Base-by-base conservation (phyloP, 129 eudicot genomes). In the Solidago caesia region DNA sequence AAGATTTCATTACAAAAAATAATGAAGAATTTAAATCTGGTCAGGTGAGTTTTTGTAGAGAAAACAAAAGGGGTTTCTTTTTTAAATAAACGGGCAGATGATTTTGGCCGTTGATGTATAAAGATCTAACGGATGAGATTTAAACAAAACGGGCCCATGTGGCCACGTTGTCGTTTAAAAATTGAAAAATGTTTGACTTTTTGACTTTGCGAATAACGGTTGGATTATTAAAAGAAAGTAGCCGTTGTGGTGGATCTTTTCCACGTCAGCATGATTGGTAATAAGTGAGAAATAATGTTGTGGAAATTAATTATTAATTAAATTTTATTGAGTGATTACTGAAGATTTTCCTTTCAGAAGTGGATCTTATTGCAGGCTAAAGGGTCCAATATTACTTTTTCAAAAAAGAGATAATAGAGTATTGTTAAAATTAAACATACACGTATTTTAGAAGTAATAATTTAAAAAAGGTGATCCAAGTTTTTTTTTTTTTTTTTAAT, bases 51-150 rank as follows among this genome's bases (percentile, higher is more conserved):
- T 44, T 56, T 49, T 44, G 77, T 47, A 74, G 77, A 72, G 65
- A 29, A 15, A 59, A 49, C 44, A 61, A 71, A 71, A 80, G 64
- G 59, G 48, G 47, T n/a, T n/a, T 26, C 39, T 61, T 29, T 64
- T 69, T 33, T 51, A 47, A 52, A 39, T n/a, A 11, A 88, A 88
- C 94, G 90, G 94, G 76, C 90, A 68, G 83, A 39, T 72, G 48
- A 83, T 75, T 73, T 14, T 33, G 41, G 15, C 81, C 88, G 86
- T 88, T 44, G 42, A 73, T 44, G 3, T 11, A 27, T 14, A 29
- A 1, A 7, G 66, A 88, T 75, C 83, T 5, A 44, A 85, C 67
- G 89, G 85, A 27, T 7, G 16, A 8, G 59, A 42, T 46, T 33
- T 71, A 67, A 58, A 46, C 5, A 45, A 8, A 6, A 63, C 64